Conservation (phyloP, 1,139 yeast species). For the Scheffersomyces lignicola region DNA sequence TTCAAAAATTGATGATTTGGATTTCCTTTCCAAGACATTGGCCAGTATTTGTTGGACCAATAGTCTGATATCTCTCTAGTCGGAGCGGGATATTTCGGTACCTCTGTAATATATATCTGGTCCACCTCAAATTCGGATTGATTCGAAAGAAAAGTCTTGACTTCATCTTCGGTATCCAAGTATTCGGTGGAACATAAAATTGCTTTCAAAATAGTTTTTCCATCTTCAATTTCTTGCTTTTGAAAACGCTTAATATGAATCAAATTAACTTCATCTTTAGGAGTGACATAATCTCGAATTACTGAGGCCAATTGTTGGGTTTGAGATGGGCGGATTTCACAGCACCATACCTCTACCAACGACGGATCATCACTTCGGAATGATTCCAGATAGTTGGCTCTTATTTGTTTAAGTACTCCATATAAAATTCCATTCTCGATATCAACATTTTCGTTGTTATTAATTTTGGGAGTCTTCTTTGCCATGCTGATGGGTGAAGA, state of each 20-base stretch:
- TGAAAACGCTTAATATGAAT: conserved; percentile 36
- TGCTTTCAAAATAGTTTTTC: conserved; percentile 17
- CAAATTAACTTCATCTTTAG: conserved; percentile 26
- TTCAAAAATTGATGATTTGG: conserved; percentile 75
- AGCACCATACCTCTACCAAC: conserved; percentile 58
- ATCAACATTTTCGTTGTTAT: conserved; percentile 30
- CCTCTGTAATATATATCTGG: conserved; percentile 18
- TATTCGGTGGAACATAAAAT: conserved; percentile 29
- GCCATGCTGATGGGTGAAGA: conserved; percentile 3
- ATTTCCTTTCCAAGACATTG: conserved; percentile 90
- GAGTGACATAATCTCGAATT: conserved; percentile 26
- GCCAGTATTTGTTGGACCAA: conserved; percentile 81
- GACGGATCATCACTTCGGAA: conserved; percentile 17
- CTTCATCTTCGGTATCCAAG: conserved; percentile 14
- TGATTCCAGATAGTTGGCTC: conserved; percentile 18
- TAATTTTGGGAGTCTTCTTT: conserved; percentile 4
- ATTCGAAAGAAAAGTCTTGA: conserved; percentile 15
- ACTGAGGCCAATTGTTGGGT: conserved; percentile 29
- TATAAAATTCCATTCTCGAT: conserved; percentile 50
- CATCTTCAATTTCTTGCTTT: conserved; percentile 15
- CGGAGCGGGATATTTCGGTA: conserved; percentile 40
- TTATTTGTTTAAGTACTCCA: conserved; percentile 49
- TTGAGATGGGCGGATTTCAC: conserved; percentile 30
- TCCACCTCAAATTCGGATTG: conserved; percentile 13
- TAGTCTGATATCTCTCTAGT: conserved; percentile 60